These are phyloP conservation scores for Suhomyces kunorum DNA, from an alignment of 1,139 yeast genomes.

Conservation along the genomic window DNA sequence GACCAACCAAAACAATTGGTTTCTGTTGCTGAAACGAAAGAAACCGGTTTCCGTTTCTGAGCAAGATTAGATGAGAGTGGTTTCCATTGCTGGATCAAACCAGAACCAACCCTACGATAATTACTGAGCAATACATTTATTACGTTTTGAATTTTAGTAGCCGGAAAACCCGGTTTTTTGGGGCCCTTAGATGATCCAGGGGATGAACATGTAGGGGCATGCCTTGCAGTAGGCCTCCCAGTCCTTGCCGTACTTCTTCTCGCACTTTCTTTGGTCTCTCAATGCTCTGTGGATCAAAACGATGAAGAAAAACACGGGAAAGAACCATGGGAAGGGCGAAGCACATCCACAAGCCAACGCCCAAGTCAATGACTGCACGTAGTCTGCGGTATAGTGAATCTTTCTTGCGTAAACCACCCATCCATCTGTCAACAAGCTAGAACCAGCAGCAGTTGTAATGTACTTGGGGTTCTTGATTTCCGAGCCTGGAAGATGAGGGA, in stretches of 20 bases:
- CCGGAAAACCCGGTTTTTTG: background rate
- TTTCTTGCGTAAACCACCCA: constrained; percentile 94
- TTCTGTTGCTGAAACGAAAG: constrained; percentile 94
- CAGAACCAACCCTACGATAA: constrained; percentile 58
- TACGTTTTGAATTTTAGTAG: background rate
- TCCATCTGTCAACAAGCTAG: constrained; percentile 83
- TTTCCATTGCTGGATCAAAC: constrained; percentile 94
- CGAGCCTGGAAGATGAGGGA: constrained; percentile 90
- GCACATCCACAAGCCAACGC: constrained; percentile 85
- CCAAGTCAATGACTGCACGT: constrained; percentile 86
- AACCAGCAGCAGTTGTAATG: constrained; percentile 82
- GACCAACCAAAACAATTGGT: constrained; percentile 90
- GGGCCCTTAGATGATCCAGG: constrained; percentile 61
- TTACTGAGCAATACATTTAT: background rate
- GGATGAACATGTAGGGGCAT: constrained; percentile 92
- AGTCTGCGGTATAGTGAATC: constrained; percentile 94
- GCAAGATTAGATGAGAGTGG: constrained; percentile 80
- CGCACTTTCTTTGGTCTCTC: constrained; percentile 85
- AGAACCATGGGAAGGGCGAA: constrained; percentile 94
- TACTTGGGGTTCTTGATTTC: constrained; percentile 79
- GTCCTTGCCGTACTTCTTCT: constrained; percentile 85
- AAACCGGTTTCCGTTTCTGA: constrained; percentile 92
- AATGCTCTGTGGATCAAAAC: constrained; percentile 85
- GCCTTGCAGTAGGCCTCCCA: constrained; percentile 85
- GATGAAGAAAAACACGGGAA: constrained; percentile 84